Percentiles rank a stretch among this genome's conserved stretches.
Evolutionary conservation across 1,139 yeast species (phyloP).

Genomic region (Hanseniaspora sp.): DNA sequence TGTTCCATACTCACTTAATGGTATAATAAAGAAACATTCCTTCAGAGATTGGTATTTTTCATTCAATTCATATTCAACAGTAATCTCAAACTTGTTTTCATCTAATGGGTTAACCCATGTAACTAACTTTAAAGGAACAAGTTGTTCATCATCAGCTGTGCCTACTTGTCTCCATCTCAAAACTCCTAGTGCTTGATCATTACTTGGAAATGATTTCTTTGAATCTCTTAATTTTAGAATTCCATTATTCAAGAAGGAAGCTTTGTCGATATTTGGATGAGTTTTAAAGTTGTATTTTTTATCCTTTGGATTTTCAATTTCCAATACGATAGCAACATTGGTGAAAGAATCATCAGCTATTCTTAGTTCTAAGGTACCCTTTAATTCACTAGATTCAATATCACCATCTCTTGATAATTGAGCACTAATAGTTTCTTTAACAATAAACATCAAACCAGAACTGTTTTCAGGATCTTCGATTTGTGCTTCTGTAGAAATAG

Average conservation of each 20-base stretch:
- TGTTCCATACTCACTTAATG: slow-evolving; percentile 37
- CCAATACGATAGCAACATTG: slow-evolving; percentile 50
- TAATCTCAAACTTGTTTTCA: slow-evolving; percentile 53
- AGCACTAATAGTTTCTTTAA: slow-evolving; percentile 70
- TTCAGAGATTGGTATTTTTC: slow-evolving; percentile 36
- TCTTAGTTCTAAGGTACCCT: slow-evolving; percentile 84
- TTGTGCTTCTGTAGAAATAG: background rate
- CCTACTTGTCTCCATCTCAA: slow-evolving; percentile 78
- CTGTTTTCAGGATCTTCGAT: slow-evolving; percentile 33
- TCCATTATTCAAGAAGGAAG: slow-evolving; percentile 45
- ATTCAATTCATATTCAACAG: slow-evolving; percentile 73
- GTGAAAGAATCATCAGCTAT: slow-evolving; percentile 64
- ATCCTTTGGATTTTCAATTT: slow-evolving; percentile 31
- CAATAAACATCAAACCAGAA: slow-evolving; percentile 67
- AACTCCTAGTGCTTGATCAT: slow-evolving; percentile 82
- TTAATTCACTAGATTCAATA: slow-evolving; percentile 60
- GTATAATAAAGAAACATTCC: slow-evolving; percentile 54
- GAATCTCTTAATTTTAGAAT: slow-evolving; percentile 67
- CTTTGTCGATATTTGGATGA: slow-evolving; percentile 89
- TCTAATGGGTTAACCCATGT: slow-evolving; percentile 67
- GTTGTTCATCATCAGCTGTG: slow-evolving; percentile 42
- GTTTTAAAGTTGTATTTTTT: slow-evolving; percentile 63
- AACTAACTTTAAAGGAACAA: slow-evolving; percentile 64
- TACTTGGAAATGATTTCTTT: slow-evolving; percentile 73
- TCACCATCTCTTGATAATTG: slow-evolving; percentile 78